A percentile compares a stretch with the other conserved stretches of the same genome.
These are phyloP conservation scores for Farysia itapuensis DNA, from an alignment of 1,284 basidiomycete genomes.

Conservation along the genomic window DNA sequence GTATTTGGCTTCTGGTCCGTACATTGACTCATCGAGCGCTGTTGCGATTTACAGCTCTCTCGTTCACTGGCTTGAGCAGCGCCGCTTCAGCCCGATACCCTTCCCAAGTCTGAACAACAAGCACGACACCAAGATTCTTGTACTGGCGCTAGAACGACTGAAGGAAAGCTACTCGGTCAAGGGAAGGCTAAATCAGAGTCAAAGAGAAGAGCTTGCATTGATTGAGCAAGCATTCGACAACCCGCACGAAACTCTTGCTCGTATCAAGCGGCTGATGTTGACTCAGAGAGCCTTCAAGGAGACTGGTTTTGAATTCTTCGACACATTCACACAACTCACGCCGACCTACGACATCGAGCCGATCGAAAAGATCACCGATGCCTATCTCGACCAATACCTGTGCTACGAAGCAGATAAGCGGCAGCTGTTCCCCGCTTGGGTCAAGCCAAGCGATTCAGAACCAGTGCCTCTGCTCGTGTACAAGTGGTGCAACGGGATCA, in stretches of 20 bases:
- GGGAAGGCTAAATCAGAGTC: slow-evolving; percentile 58
- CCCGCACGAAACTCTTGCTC: slow-evolving; percentile 58
- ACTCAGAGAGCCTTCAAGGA: slow-evolving; percentile 60
- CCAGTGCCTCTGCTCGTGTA: slow-evolving; percentile 59
- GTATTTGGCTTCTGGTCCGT: slow-evolving; percentile 59
- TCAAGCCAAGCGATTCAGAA: slow-evolving; percentile 59
- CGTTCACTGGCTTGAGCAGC: slow-evolving; percentile 59
- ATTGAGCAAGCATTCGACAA: slow-evolving; percentile 60
- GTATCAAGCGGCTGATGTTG: slow-evolving; percentile 59
- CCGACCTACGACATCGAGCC: slow-evolving; percentile 60
- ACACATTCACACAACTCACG: slow-evolving; percentile 57
- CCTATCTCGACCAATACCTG: slow-evolving; percentile 59
- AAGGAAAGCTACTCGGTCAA: slow-evolving; percentile 60
- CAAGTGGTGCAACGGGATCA: slow-evolving; percentile 60
- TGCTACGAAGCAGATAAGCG: slow-evolving; percentile 60
- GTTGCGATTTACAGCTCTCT: slow-evolving; percentile 59
- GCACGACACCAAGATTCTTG: slow-evolving; percentile 58
- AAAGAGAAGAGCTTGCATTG: slow-evolving; percentile 58
- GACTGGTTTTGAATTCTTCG: slow-evolving; percentile 58
- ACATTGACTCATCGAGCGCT: slow-evolving; percentile 58
- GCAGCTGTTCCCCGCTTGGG: slow-evolving; percentile 60
- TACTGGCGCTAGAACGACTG: slow-evolving; percentile 57
- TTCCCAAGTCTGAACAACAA: slow-evolving; percentile 60
- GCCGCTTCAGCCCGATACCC: slow-evolving; percentile 58
- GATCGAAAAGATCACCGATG: slow-evolving; percentile 60